Conservation (phyloP, 2,329 filamentous ascomycete species). For the Drechslerella dactyloides region DNA sequence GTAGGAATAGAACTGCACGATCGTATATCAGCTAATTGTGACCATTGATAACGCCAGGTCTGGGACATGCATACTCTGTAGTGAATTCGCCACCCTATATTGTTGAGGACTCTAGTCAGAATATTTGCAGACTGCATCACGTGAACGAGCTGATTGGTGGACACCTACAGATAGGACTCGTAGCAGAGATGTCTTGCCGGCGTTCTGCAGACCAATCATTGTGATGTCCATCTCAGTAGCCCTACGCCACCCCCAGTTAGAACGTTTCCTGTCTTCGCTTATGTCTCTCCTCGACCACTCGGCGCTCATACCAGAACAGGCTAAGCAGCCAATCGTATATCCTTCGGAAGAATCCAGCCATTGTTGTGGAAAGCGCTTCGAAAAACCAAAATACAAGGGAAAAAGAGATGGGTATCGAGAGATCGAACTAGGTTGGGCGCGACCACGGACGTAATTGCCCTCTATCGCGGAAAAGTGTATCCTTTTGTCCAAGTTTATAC, state of each 20-base stretch:
- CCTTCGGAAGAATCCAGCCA: constrained; percentile 90
- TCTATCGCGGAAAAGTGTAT: constrained; percentile 15
- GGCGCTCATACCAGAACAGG: constrained; percentile 82
- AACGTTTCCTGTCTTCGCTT: constrained; percentile 46
- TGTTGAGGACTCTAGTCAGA: constrained; percentile 56
- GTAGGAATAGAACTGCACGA: constrained; percentile 88
- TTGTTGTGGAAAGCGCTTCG: constrained; percentile 60
- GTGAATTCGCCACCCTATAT: constrained; percentile 94
- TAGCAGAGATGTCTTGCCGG: constrained; percentile 93
- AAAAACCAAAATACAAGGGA: constrained; percentile 22
- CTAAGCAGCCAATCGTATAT: constrained; percentile 98
- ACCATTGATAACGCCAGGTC: constrained; percentile 19
- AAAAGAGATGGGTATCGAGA: constrained; percentile 36
- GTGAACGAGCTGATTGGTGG: constrained; percentile 51
- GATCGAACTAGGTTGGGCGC: constrained; percentile 21
- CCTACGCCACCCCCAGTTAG: constrained; percentile 64
- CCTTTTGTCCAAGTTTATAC: constrained; percentile 6
- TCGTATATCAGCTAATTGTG: constrained; percentile 49
- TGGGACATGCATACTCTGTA: constrained; percentile 76
- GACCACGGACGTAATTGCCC: constrained; percentile 29
- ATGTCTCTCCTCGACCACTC: constrained; percentile 48
- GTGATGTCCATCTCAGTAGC: constrained; percentile 99
- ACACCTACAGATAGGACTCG: constrained; percentile 88
- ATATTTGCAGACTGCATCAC: constrained; percentile 49
- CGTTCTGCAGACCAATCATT: constrained; percentile 97